Base-by-base conservation (phyloP, 2,329 filamentous ascomycete genomes). In the Aspergillus fumigatiaffinis region DNA sequence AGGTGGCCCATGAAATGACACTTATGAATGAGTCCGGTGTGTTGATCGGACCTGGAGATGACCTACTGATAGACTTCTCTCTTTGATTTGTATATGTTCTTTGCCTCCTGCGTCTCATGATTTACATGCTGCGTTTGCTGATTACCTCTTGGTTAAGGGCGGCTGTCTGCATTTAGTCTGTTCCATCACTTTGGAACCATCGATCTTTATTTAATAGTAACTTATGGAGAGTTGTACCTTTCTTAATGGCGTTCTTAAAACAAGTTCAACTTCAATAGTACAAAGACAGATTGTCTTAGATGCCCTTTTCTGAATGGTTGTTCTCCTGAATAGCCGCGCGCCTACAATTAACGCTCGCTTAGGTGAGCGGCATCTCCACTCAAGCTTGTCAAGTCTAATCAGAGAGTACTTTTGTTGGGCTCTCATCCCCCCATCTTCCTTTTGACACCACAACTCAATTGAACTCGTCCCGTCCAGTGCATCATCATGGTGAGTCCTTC, bases 401-500 rank as follows among this genome's bases (percentile, higher is more conserved):
- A 35, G 57, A 35, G 57, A 54, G 52, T 38, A 50, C 49, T 44
- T 42, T 32, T 38, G 54, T 53, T 38, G 32, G 32, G 56, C 53
- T 56, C 50, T 29, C 55, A 50, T 61, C 58, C 56, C 56, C 55
- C 60, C 58, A 53, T 58, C 53, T 54, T 64, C 60, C 58, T 59
- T 61, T 60, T 51, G 59, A 55, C 54, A 57, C 51, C 41, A 47
- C 52, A 59, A 50, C 54, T 51, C 35, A 23, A 52, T 54, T 50
- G 46, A 60, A 54, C 56, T 57, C 54, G 57, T 55, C 58, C 57
- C 55, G 57, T 58, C 56, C 62, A 61, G 53, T 53, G 54, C 41
- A 53, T 64, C 61, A 71, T 51, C 52, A 73, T 73, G 71, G 71
- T 72, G 58, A 63, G 69, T 55, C 1, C 2, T 4, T 23, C 23